Conservation (phyloP, 805 yeast genomes). For the Saccharomycopsis selenospora region DNA sequence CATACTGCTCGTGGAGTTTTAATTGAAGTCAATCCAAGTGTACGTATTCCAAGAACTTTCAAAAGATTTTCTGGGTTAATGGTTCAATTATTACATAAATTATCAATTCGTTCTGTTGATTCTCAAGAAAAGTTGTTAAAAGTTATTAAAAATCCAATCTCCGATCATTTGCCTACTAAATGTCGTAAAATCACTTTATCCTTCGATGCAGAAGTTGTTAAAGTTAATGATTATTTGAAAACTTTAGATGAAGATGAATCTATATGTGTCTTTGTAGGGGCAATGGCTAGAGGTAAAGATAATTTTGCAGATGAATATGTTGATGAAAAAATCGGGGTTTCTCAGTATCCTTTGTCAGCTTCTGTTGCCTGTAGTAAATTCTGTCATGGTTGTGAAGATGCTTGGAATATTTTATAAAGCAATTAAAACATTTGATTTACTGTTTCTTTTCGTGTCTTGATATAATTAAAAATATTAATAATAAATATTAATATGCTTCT, state of each 20-base stretch:
- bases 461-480: no score
- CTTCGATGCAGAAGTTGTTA: slow-evolving; percentile 80
- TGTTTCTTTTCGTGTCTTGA: no score
- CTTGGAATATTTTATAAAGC: slow-evolving; percentile 67
- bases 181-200: slow-evolving; percentile 91
- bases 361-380: slow-evolving; percentile 97
- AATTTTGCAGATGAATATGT: slow-evolving; percentile 95
- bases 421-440: no score
- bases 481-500: no score
- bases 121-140: slow-evolving; percentile 89
- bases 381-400: slow-evolving; percentile 98
- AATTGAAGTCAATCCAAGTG: slow-evolving; percentile 92
- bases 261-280: slow-evolving; percentile 96
- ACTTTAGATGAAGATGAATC: slow-evolving; percentile 84
- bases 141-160: slow-evolving; percentile 94
- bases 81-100: slow-evolving; percentile 92
- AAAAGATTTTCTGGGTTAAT: slow-evolving; percentile 95
- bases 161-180: slow-evolving; percentile 93
- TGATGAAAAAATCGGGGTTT: slow-evolving; percentile 92
- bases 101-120: slow-evolving; percentile 89
- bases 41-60: slow-evolving; percentile 96
- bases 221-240: slow-evolving; percentile 80
- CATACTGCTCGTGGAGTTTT: slow-evolving; percentile 93
- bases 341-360: slow-evolving; percentile 92
- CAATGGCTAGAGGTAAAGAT: slow-evolving; percentile 98